phyloP scores from a whole-genome alignment of 495 filamentous ascomycete species.

The Podospora bellae-mahoneyi region DNA sequence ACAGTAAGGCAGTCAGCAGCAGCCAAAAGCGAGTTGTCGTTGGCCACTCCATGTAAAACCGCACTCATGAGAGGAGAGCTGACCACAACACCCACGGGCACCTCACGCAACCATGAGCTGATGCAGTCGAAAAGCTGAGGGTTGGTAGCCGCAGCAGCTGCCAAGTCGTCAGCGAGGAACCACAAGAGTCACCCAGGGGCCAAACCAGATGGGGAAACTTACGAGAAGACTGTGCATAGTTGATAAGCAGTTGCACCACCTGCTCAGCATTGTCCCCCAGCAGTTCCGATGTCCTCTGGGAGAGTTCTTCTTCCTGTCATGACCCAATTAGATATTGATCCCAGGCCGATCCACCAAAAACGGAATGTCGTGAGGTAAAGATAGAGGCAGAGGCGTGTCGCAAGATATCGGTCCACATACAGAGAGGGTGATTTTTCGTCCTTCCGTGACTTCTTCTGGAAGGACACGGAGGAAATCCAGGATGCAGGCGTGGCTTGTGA shows the following conservation, averaged over 20 bases:
- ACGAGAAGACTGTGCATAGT: slow-evolving; percentile 89
- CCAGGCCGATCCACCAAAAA: slow-evolving; percentile 42
- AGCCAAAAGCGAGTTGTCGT: slow-evolving; percentile 74
- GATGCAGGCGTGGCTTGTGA: slow-evolving; percentile 74
- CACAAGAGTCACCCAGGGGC: not conserved
- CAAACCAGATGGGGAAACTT: slow-evolving; percentile 34
- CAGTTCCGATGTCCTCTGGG: slow-evolving; percentile 74
- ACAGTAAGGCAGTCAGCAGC: slow-evolving; percentile 93
- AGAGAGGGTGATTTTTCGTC: slow-evolving; percentile 96
- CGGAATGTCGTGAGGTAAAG: slow-evolving; percentile 28
- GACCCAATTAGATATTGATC: slow-evolving; percentile 53
- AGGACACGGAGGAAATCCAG: slow-evolving; percentile 94
- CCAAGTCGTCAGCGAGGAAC: slow-evolving; percentile 5
- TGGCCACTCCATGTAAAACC: slow-evolving; percentile 70
- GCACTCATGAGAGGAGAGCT: slow-evolving; percentile 80
- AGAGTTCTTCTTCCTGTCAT: slow-evolving; percentile 88
- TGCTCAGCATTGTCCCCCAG: slow-evolving; percentile 84
- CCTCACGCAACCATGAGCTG: slow-evolving; percentile 91
- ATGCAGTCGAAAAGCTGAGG: slow-evolving; percentile 92
- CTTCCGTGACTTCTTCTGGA: slow-evolving; percentile 98
- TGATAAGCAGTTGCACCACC: slow-evolving; percentile 78
- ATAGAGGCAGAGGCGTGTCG: slow-evolving; percentile 43
- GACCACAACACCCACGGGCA: slow-evolving; percentile 77
- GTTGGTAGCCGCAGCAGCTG: slow-evolving; percentile 70
- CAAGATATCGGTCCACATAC: slow-evolving; percentile 71